Conservation (phyloP, 768 basidiomycete genomes). For the Russula ochroleuca region DNA sequence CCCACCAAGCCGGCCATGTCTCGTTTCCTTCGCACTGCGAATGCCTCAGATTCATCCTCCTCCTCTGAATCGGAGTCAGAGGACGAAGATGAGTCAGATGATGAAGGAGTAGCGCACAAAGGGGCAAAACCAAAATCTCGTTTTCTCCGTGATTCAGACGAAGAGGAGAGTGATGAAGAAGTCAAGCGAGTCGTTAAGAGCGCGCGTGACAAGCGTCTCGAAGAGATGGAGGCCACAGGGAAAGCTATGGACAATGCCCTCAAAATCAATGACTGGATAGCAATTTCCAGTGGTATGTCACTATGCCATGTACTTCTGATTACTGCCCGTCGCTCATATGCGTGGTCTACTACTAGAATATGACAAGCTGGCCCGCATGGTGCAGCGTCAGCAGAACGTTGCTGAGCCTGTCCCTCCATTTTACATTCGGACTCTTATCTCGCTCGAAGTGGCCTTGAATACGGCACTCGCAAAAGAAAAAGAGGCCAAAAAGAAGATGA, state of each 20-base stretch:
- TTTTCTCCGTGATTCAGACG: conserved; percentile 47
- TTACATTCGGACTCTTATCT: conserved; percentile 68
- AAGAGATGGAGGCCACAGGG: conserved; percentile 91
- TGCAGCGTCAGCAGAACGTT: conserved; percentile 79
- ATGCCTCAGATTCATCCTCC: conserved; percentile 48
- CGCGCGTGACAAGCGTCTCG: conserved; percentile 86
- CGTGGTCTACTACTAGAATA: conserved; percentile 63
- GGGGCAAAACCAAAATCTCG: conserved; percentile 40
- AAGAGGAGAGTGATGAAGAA: conserved; percentile 62
- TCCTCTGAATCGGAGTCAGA: conserved; percentile 41
- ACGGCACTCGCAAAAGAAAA: conserved; percentile 79
- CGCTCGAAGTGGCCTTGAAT: conserved; percentile 73
- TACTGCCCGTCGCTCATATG: conserved; percentile 15
- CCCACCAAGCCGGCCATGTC: conserved; percentile 64
- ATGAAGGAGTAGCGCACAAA: conserved; percentile 39
- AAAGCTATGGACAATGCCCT: conserved; percentile 90
- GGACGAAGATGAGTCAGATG: conserved; percentile 44
- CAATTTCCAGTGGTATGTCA: conserved; percentile 75
- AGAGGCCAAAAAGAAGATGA: conserved; percentile 94
- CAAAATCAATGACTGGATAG: conserved; percentile 96
- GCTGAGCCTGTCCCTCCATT: conserved; percentile 85
- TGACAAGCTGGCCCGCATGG: conserved; percentile 90
- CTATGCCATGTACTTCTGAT: background rate
- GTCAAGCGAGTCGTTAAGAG: conserved; percentile 71
- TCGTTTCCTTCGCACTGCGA: conserved; percentile 67